Percentiles rank a stretch among this genome's conserved stretches.
phyloP scores from a whole-genome alignment of 768 basidiomycete species.

The Albatrellus ellisii region DNA sequence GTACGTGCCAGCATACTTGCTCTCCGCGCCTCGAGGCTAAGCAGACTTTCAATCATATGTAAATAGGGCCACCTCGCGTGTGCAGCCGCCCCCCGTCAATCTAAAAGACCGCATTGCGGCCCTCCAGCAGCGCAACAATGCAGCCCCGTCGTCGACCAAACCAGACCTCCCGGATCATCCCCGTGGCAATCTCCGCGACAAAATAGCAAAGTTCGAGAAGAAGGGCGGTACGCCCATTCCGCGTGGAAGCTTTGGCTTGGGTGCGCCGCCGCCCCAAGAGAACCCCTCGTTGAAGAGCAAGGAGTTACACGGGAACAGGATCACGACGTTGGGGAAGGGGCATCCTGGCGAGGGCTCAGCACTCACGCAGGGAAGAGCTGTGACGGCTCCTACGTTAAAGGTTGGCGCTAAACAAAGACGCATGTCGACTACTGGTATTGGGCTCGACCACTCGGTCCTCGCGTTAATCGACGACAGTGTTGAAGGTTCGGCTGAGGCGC shows the following conservation, averaged over 20 bases:
- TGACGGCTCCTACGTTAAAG: slow-evolving; percentile 7
- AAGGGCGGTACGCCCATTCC: slow-evolving; percentile 68
- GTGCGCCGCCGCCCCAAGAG: slow-evolving; percentile 41
- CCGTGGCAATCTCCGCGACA: slow-evolving; percentile 35
- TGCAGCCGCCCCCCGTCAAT: slow-evolving; percentile 25
- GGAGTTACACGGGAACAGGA: slow-evolving; percentile 66
- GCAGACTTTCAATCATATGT: not conserved
- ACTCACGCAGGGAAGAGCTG: slow-evolving; percentile 3
- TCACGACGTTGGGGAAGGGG: slow-evolving; percentile 25
- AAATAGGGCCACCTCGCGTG: slow-evolving; percentile 14
- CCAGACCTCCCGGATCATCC: too few relatives aligned
- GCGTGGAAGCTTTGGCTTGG: slow-evolving; percentile 60
- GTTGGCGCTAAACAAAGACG: not conserved
- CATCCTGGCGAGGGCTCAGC: slow-evolving; percentile 9
- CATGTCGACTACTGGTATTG: not conserved
- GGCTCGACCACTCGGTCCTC: not conserved
- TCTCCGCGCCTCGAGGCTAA: not conserved
- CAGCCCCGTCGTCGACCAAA: slow-evolving; percentile 20
- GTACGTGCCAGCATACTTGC: slow-evolving; percentile 3
- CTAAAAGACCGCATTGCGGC: slow-evolving; percentile 80
- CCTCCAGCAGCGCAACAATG: slow-evolving; percentile 43
- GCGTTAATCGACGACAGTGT: not conserved
- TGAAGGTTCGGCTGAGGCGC: too few relatives aligned
- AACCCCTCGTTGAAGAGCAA: slow-evolving; percentile 35
- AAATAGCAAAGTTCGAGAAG: slow-evolving; percentile 70